phyloP scores from a whole-genome alignment of 2,329 filamentous ascomycete species.

The Harringtonia aguacate region DNA sequence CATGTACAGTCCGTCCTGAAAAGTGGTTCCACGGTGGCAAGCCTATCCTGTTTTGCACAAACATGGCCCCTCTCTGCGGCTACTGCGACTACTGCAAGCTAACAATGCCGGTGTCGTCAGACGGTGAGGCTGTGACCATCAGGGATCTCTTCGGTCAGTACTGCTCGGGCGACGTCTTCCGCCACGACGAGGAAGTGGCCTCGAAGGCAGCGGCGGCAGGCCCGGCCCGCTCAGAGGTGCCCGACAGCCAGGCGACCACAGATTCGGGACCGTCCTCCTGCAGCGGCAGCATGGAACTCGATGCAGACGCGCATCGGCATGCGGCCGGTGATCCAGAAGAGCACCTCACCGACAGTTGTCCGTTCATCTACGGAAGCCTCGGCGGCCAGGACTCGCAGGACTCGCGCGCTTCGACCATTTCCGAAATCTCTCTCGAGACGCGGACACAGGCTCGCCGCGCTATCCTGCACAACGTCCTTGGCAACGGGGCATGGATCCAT shows the following conservation, averaged over 20 bases:
- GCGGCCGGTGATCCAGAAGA: too few species aligned
- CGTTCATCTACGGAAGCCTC: neutral
- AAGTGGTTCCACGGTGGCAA: slow-evolving; percentile 48
- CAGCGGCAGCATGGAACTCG: too few species aligned
- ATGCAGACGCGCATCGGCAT: too few species aligned
- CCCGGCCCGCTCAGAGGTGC: neutral
- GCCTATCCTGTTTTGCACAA: too few species aligned
- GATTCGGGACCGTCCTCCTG: too few species aligned
- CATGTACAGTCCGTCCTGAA: slow-evolving; percentile 60
- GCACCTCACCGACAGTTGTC: too few species aligned
- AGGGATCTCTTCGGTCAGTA: slow-evolving; percentile 57
- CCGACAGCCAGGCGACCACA: slow-evolving; percentile 4
- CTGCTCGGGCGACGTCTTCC: slow-evolving; percentile 51
- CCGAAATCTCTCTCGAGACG: slow-evolving; percentile 16
- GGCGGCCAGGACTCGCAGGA: slow-evolving; percentile 7
- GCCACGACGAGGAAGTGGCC: slow-evolving; percentile 40
- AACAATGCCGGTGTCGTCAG: neutral
- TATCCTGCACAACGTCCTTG: slow-evolving; percentile 15
- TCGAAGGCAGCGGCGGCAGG: neutral
- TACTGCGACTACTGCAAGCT: neutral
- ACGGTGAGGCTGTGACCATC: slow-evolving; percentile 40
- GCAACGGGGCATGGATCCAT: slow-evolving; percentile 9
- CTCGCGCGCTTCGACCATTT: slow-evolving; percentile 21
- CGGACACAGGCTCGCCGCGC: slow-evolving; percentile 21
- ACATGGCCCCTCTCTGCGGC: too few species aligned